Evolutionary conservation across 2,329 filamentous ascomycete genomes (phyloP).

Genomic region (Talaromyces sp.): DNA sequence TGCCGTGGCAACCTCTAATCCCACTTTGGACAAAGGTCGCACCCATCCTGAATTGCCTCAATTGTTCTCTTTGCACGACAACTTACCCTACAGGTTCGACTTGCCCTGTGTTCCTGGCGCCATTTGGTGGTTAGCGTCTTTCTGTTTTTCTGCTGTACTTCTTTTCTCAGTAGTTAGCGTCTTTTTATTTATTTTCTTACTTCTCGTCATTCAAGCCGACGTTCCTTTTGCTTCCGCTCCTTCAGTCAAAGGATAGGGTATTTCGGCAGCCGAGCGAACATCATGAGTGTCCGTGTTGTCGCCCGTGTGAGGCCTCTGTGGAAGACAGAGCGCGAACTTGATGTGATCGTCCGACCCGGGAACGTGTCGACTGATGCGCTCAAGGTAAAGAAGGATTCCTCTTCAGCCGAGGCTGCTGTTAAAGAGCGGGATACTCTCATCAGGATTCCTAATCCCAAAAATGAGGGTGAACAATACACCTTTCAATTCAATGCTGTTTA

Average conservation of each 20-base stretch:
- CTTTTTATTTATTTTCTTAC: not conserved
- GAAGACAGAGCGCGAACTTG: slow-evolving; percentile 78
- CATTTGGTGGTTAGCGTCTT: not conserved
- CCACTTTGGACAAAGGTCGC: not conserved
- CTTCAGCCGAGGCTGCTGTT: slow-evolving; percentile 26
- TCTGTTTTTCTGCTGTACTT: slow-evolving; percentile 5
- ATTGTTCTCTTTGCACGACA: not conserved
- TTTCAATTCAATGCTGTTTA: slow-evolving; percentile 96
- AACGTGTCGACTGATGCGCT: slow-evolving; percentile 17
- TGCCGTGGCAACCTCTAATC: slow-evolving; percentile 14
- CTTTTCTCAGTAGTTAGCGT: slow-evolving; percentile 10
- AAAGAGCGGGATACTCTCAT: slow-evolving; percentile 65
- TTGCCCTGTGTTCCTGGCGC: slow-evolving; percentile 2
- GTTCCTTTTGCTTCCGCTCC: not conserved
- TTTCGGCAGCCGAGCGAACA: slow-evolving; percentile 16
- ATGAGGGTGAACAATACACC: slow-evolving; percentile 82
- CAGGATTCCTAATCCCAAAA: slow-evolving; percentile 91
- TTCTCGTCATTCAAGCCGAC: not conserved
- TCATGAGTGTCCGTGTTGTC: slow-evolving; percentile 70
- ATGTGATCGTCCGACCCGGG: slow-evolving; percentile 75
- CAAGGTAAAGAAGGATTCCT: slow-evolving; percentile 28
- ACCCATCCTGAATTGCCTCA: not conserved
- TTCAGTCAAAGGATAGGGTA: not conserved
- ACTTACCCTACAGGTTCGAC: not conserved
- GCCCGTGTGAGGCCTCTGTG: slow-evolving; percentile 86